phyloP scores from a whole-genome alignment of 148 eudicot species.

The Nepenthes gracilis region DNA sequence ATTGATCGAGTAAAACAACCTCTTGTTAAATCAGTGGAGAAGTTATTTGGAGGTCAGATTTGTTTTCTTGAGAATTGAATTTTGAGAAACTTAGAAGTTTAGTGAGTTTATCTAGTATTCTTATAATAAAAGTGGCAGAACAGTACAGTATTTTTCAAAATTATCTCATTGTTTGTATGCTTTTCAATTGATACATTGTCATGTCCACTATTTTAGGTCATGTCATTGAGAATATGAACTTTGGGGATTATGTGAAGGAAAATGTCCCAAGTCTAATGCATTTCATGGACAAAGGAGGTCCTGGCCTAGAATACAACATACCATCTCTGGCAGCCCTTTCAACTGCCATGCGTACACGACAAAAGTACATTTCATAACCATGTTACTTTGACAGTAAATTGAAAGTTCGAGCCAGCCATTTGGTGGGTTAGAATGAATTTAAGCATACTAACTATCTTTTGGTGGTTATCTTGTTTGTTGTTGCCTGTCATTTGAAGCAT shows the following conservation, averaged over 20 bases:
- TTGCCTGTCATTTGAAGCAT: conserved; percentile 2
- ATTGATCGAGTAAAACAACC: conserved; percentile 30
- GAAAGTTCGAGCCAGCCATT: neutral
- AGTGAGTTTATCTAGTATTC: neutral
- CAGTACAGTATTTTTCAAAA: neutral
- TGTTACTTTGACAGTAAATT: neutral
- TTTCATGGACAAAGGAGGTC: conserved; percentile 32
- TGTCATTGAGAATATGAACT: conserved; percentile 21
- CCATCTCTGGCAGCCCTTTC: conserved; percentile 72
- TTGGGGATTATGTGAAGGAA: conserved; percentile 59
- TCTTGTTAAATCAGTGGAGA: conserved; percentile 46
- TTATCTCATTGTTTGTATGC: neutral
- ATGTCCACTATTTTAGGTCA: conserved; percentile 22
- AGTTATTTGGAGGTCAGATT: conserved; percentile 48
- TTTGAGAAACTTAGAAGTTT: neutral
- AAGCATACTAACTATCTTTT: neutral
- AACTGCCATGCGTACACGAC: conserved; percentile 54
- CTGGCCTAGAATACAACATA: conserved; percentile 33
- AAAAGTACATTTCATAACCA: conserved; percentile 39
- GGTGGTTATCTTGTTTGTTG: conserved; percentile 3
- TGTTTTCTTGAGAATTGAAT: neutral
- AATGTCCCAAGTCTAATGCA: conserved; percentile 61
- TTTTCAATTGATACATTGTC: neutral
- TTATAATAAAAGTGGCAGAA: neutral
- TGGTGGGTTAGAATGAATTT: neutral